Percentiles rank a stretch among this genome's conserved stretches.
Evolutionary conservation across 192 early-diverging fungal genomes (phyloP).

Genomic region (Entomortierella beljakovae): DNA sequence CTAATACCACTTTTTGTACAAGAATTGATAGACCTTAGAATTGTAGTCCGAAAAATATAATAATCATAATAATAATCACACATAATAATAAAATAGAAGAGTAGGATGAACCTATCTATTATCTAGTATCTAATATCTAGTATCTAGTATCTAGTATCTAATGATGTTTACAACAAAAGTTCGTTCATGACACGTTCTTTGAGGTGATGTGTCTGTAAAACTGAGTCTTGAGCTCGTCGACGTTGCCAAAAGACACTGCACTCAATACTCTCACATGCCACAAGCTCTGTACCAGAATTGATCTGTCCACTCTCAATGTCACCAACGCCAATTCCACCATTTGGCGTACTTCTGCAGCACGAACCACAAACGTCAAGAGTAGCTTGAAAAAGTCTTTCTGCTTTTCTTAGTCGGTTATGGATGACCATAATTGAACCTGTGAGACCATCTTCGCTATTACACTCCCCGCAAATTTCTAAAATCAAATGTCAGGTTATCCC

Average conservation of each 20-base stretch:
- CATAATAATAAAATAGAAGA: too few relatives aligned
- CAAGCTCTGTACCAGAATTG: slow-evolving; percentile 23
- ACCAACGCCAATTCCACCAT: slow-evolving; percentile 18
- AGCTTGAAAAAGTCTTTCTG: slow-evolving; percentile 26
- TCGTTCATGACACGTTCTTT: slow-evolving; percentile 15
- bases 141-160: background rate
- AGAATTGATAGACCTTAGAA: too few relatives aligned
- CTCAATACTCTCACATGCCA: slow-evolving; percentile 50
- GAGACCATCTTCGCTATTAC: slow-evolving; percentile 14
- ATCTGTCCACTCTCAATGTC: background rate
- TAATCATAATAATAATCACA: background rate
- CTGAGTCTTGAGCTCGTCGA: slow-evolving; percentile 21
- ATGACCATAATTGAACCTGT: slow-evolving; percentile 11
- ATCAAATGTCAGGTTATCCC: too few relatives aligned
- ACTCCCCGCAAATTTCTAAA: slow-evolving; percentile 23
- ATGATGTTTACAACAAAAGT: background rate
- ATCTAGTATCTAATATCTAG: too few relatives aligned
- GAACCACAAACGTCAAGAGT: slow-evolving; percentile 42
- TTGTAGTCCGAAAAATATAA: too few relatives aligned
- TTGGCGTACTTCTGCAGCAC: slow-evolving; percentile 22
- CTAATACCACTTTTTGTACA: too few relatives aligned
- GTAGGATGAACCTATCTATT: too few relatives aligned
- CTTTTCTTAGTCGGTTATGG: slow-evolving; percentile 24
- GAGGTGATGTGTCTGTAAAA: background rate
- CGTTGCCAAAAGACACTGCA: slow-evolving; percentile 45